Conservation (phyloP, 768 basidiomycete genomes). For the Amanita thiersii region DNA sequence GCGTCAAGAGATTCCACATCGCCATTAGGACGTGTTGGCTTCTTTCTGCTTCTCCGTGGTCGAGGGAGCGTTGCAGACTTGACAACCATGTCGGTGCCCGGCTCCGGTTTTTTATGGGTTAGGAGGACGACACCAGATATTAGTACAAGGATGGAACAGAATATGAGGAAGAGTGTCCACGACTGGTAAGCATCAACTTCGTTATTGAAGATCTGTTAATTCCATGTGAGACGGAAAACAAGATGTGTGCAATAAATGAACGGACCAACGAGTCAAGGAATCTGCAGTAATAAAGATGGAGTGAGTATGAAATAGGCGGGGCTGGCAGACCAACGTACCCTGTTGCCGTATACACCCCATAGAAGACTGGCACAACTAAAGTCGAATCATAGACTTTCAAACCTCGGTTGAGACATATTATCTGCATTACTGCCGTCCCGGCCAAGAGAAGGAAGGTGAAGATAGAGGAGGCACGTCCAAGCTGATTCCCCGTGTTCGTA, state of each 20-base stretch:
- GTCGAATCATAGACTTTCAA: constrained; percentile 88
- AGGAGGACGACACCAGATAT: constrained; percentile 90
- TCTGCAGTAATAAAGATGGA: constrained; percentile 17
- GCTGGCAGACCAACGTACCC: constrained; percentile 40
- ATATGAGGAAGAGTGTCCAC: constrained; percentile 87
- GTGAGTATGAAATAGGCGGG: neutral
- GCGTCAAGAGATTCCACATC: constrained; percentile 18
- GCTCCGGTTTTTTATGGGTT: constrained; percentile 86
- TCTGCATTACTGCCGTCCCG: constrained; percentile 80
- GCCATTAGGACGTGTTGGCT: neutral
- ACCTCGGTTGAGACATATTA: constrained; percentile 85
- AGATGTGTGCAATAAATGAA: neutral
- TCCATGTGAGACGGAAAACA: neutral
- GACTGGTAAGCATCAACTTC: constrained; percentile 78
- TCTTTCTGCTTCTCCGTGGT: constrained; percentile 15
- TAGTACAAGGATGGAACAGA: constrained; percentile 77
- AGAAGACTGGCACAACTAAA: constrained; percentile 90
- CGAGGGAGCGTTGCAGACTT: constrained; percentile 24
- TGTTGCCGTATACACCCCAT: constrained; percentile 82
- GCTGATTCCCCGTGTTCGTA: constrained; percentile 79
- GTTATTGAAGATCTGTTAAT: constrained; percentile 63
- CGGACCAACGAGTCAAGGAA: constrained; percentile 36
- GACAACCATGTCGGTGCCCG: constrained; percentile 23
- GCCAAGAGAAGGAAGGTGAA: constrained; percentile 64
- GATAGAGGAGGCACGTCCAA: constrained; percentile 74